Evolutionary conservation across 352 stramenopile species (phyloP).

Genomic region (Thraustotheca clavata): DNA sequence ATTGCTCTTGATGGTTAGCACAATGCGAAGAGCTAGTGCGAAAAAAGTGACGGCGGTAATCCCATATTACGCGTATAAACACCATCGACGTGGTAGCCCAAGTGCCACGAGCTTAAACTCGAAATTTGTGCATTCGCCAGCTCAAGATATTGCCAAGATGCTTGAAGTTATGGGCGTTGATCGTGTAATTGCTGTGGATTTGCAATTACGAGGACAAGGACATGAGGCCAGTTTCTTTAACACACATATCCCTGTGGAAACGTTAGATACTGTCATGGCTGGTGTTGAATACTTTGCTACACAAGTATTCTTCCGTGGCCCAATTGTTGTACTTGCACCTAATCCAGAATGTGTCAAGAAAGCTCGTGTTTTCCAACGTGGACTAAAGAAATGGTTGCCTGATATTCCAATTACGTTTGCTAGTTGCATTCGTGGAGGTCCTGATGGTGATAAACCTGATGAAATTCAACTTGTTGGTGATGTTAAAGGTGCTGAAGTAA

Average conservation of each 20-base stretch:
- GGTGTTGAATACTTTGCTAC: slow-evolving; percentile 89
- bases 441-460: slow-evolving; percentile 31
- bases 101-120: slow-evolving; percentile 86
- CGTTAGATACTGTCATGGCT: slow-evolving; percentile 86
- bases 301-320: slow-evolving; percentile 46
- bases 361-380: slow-evolving; percentile 77
- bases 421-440: slow-evolving; percentile 69
- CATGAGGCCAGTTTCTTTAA: slow-evolving; percentile 90
- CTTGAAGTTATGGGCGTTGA: slow-evolving; percentile 92
- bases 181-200: slow-evolving; percentile 88
- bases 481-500: slow-evolving; percentile 80
- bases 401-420: slow-evolving; percentile 73
- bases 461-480: slow-evolving; percentile 83
- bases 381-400: slow-evolving; percentile 80
- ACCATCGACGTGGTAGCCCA: slow-evolving; percentile 79
- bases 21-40: slow-evolving; percentile 86
- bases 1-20: slow-evolving; percentile 92
- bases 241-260: slow-evolving; percentile 86
- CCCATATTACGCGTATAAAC: slow-evolving; percentile 91
- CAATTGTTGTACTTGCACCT: slow-evolving; percentile 82
- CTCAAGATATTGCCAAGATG: slow-evolving; percentile 87
- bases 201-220: slow-evolving; percentile 84
- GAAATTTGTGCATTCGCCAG: slow-evolving; percentile 86
- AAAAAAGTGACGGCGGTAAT: slow-evolving; percentile 93
- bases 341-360: slow-evolving; percentile 81